Percentiles rank a stretch among this genome's conserved stretches.
These are phyloP conservation scores for Fusarium abutilonis DNA, from an alignment of 2,329 filamentous ascomycete genomes.

Conservation along the genomic window DNA sequence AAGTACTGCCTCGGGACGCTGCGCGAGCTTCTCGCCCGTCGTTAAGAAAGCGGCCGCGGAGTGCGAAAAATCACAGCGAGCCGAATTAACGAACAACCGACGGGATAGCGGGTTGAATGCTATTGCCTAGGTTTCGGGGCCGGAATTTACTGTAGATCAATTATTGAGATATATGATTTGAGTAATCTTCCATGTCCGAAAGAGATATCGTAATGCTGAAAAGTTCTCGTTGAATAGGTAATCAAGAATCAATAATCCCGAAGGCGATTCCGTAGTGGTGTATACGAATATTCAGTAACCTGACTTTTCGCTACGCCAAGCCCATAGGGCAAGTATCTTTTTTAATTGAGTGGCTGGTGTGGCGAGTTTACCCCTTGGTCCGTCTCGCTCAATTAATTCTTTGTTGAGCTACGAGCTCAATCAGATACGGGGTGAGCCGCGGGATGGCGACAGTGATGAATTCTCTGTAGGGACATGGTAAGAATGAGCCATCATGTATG, in stretches of 20 bases:
- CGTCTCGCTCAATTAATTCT: constrained; percentile 16
- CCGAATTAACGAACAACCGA: constrained; percentile 18
- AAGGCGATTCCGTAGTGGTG: constrained; percentile 33
- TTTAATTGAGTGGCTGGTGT: constrained; percentile 41
- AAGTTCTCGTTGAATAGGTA: neutral
- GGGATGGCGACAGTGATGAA: constrained; percentile 10
- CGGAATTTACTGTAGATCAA: constrained; percentile 10
- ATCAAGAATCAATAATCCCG: constrained; percentile 3
- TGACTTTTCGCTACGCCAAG: neutral
- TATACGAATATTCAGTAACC: constrained; percentile 24
- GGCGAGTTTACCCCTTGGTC: constrained; percentile 40
- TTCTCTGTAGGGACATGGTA: constrained; percentile 2
- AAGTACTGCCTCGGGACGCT: constrained; percentile 31
- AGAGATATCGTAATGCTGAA: neutral
- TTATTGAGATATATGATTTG: neutral
- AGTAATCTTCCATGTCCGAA: constrained; percentile 16
- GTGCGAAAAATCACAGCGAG: constrained; percentile 23
- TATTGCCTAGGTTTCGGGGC: constrained; percentile 10
- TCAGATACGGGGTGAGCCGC: constrained; percentile 23
- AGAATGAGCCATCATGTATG: constrained; percentile 25
- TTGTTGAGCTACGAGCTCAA: constrained; percentile 4
- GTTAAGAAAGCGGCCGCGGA: constrained; percentile 29
- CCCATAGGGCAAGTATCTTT: constrained; percentile 20
- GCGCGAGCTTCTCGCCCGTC: constrained; percentile 6
- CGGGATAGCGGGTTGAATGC: neutral